These are phyloP conservation scores for Fusarium buharicum DNA, from an alignment of 2,329 filamentous ascomycete genomes.

Conservation along the genomic window DNA sequence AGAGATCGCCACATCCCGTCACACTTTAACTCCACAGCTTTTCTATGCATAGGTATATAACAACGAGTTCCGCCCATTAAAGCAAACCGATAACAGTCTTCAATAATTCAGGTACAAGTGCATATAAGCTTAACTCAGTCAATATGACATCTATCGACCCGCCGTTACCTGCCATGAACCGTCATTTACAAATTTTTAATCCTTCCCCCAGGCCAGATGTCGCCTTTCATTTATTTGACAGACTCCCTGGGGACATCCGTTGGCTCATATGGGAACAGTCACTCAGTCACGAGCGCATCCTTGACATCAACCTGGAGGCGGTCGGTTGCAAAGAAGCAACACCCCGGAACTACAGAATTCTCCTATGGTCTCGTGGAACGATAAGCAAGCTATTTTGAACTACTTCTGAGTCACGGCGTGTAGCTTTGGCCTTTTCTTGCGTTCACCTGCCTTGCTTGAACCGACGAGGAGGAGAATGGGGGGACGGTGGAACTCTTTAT, in stretches of 20 bases:
- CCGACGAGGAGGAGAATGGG: not conserved
- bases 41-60: too few species aligned
- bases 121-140: not conserved
- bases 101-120: not conserved
- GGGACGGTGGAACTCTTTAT: not conserved
- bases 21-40: too few species aligned
- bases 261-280: slow-evolving; percentile 11
- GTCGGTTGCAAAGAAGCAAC: not conserved
- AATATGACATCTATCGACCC: not conserved
- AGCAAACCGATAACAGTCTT: not conserved
- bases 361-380: not conserved
- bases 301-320: not conserved
- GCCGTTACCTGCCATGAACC: not conserved
- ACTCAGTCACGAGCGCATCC: not conserved
- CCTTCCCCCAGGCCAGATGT: not conserved
- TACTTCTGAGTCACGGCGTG: not conserved
- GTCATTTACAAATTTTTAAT: not conserved
- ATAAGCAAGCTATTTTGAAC: slow-evolving; percentile 6
- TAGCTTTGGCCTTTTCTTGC: not conserved
- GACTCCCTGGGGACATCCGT: not conserved
- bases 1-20: too few species aligned
- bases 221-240: not conserved
- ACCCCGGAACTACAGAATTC: fast-evolving
- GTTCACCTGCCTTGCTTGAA: slow-evolving; percentile 8
- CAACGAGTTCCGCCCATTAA: not conserved